Base-by-base conservation (phyloP, 2,329 filamentous ascomycete species). In the Hypoxylon sp. region DNA sequence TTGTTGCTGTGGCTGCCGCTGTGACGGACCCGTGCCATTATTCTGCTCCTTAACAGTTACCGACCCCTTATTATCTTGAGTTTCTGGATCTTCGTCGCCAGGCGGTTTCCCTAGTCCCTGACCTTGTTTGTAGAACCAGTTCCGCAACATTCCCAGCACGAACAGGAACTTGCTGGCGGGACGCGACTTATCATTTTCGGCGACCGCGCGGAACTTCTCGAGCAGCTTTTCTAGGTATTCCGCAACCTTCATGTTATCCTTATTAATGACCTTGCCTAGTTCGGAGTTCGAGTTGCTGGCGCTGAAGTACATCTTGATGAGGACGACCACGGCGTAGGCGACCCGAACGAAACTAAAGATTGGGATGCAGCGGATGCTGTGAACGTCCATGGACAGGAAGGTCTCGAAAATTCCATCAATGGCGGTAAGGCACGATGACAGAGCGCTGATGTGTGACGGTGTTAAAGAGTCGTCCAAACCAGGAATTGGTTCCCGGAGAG, bases 261-360 rank as follows among this genome's bases (percentile, higher is more conserved):
- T 87, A 69, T 88, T 84, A 67, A 95, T 89, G 16, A 94, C 85
- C 64, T 86, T 86, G n/a, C 88, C 88, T 1, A 94, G 84, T 70
- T 90, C 88, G 14, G 87, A 90, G 41, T 85, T 84, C 0, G 89
- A 85, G 12, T 85, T 84, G 1, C 86, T 86, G 2, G 90, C 88
- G 7, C 89, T 87, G 52, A 91, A 89, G 77, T 90, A 90, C 66
- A 94, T 85, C 77, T 93, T 93, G 75, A 92, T 90, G 37, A 93
- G 81, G 30, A 91, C 87, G 19, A 93, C 89, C 2, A 90, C 84
- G 5, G 88, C 88, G 74, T 92, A 93, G 9, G 90, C 87, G 16
- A 92, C 87, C 27, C 91, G 87, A 14, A 92, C 90, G 71, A 91
- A 89, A 75, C 87, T 88, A 73, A 91, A 89, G 2, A 91, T 89